A percentile compares a stretch with the other conserved stretches of the same genome.
Evolutionary conservation across 176 grass and related monocot species (phyloP).

Genomic region (Olyra latifolia): DNA sequence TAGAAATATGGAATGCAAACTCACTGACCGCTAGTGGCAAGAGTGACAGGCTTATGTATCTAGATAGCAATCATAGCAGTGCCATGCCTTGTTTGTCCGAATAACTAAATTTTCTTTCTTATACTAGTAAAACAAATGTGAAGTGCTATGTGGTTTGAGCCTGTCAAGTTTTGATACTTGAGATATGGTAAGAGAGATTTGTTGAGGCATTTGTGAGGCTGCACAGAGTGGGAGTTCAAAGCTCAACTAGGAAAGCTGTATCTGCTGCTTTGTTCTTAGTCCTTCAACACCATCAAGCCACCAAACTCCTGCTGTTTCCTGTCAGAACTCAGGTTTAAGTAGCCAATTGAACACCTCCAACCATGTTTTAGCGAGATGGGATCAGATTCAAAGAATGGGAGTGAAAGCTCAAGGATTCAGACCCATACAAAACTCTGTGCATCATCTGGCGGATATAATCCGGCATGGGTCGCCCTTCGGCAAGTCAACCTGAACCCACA

Average conservation of each 20-base stretch:
- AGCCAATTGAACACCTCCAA: background rate
- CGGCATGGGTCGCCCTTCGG: background rate
- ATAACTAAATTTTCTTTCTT: background rate
- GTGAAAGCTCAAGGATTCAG: background rate
- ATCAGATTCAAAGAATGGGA: background rate
- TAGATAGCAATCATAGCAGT: background rate
- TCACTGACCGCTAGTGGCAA: background rate
- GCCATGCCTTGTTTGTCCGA: background rate
- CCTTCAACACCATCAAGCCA: background rate
- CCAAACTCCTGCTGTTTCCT: background rate
- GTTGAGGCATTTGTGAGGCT: background rate
- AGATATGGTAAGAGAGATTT: background rate
- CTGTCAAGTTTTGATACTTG: background rate
- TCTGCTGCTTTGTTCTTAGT: background rate
- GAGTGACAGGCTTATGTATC: background rate
- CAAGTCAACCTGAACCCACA: too few species aligned
- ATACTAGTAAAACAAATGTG: background rate
- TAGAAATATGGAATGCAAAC: background rate
- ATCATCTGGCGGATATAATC: too few species aligned
- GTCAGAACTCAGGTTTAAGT: background rate
- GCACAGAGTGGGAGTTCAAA: background rate
- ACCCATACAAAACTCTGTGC: background rate
- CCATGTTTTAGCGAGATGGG: background rate
- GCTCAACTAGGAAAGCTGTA: background rate
- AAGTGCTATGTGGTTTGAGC: background rate